These are phyloP conservation scores for Glarea lozoyensis DNA, from an alignment of 495 filamentous ascomycete genomes.

Conservation along the genomic window DNA sequence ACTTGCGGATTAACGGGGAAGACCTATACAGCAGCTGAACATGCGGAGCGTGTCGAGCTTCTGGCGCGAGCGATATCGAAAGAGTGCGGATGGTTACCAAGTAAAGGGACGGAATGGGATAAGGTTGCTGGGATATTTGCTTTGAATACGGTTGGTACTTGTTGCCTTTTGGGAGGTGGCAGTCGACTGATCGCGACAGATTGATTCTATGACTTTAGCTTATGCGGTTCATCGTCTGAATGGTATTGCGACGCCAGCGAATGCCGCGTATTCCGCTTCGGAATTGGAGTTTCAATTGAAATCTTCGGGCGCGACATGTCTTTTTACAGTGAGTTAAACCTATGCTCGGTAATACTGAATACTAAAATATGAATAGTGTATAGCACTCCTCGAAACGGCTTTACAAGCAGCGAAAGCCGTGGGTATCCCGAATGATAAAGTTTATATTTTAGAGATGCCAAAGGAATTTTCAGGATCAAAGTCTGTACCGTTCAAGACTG, in stretches of 20 bases:
- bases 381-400: constrained; percentile 61
- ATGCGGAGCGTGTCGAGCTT: constrained; percentile 56
- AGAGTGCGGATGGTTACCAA: constrained; percentile 66
- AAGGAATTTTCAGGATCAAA: constrained; percentile 37
- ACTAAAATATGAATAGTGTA: constrained; percentile 32
- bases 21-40: constrained; percentile 56
- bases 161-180: background rate
- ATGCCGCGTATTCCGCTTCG: constrained; percentile 66
- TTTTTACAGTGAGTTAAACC: constrained; percentile 51
- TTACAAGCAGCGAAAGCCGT: constrained; percentile 57
- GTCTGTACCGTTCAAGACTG: constrained; percentile 53
- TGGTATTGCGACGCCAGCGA: constrained; percentile 71
- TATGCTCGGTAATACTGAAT: background rate
- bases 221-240: constrained; percentile 71
- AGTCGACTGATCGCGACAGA: constrained; percentile 42
- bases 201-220: constrained; percentile 68
- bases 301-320: constrained; percentile 61
- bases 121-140: constrained; percentile 73
- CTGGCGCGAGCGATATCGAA: constrained; percentile 65
- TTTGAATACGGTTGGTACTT: constrained; percentile 61
- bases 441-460: constrained; percentile 69
- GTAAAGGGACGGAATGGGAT: constrained; percentile 74
- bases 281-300: constrained; percentile 76
- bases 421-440: constrained; percentile 58
- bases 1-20: constrained; percentile 74